phyloP scores from a whole-genome alignment of 2,329 filamentous ascomycete species.

The Harringtonia aguacate region DNA sequence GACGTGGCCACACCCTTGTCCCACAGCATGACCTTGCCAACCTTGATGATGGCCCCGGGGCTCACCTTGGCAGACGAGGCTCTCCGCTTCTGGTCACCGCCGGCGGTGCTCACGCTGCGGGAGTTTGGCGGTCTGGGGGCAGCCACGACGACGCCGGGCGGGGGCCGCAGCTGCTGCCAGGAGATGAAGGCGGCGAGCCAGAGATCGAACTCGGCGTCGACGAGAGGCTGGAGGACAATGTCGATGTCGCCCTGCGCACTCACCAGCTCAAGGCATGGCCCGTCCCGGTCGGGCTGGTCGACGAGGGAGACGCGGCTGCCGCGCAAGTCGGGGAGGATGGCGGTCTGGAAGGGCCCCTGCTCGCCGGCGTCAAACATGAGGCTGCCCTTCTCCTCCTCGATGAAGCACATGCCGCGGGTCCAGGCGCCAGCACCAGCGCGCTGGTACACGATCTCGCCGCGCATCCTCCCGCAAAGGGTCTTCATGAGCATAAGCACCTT shows the following conservation, averaged over 20 bases:
- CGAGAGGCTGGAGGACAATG: constrained; percentile 53
- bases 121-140: constrained; percentile 25
- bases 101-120: constrained; percentile 26
- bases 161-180: constrained; percentile 65
- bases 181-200: constrained; percentile 74
- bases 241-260: constrained; percentile 45
- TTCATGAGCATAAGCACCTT: constrained; percentile 69
- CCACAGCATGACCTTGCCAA: constrained; percentile 85
- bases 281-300: constrained; percentile 31
- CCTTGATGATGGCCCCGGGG: constrained; percentile 82
- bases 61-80: constrained; percentile 36
- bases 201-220: constrained; percentile 57
- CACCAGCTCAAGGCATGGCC: constrained; percentile 42
- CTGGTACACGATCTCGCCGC: constrained; percentile 65
- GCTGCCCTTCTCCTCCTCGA: constrained; percentile 65
- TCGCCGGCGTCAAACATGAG: constrained; percentile 66
- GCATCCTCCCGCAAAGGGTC: constrained; percentile 67
- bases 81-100: constrained; percentile 26
- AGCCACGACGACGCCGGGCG: constrained; percentile 13
- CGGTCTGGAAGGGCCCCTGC: constrained; percentile 51
- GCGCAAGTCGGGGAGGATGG: constrained; percentile 61
- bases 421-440: constrained; percentile 50
- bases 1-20: constrained; percentile 58
- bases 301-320: constrained; percentile 58
- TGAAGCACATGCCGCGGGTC: constrained; percentile 63